Evolutionary conservation across 164 flowering plant genomes (phyloP).

Genomic region (Macadamia integrifolia): DNA sequence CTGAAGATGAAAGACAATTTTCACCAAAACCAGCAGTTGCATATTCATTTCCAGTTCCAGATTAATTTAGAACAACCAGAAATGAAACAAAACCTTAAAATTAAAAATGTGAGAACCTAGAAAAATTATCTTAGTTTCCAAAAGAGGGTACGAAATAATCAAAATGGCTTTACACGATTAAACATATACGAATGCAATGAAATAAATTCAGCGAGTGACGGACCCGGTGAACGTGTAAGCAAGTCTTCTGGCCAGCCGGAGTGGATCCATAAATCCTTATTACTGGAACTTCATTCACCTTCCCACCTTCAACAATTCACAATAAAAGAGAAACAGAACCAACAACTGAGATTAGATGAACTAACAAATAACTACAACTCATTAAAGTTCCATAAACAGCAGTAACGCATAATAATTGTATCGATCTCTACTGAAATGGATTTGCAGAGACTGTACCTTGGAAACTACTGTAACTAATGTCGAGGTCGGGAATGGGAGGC

Average conservation of each 20-base stretch:
- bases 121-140: too few relatives aligned
- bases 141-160: too few relatives aligned
- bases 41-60: too few relatives aligned
- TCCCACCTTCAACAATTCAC: constrained; percentile 46
- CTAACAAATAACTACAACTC: neutral
- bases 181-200: too few relatives aligned
- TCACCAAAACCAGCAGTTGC: too few relatives aligned
- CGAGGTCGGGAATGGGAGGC: constrained; percentile 62
- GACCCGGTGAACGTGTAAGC: constrained; percentile 78
- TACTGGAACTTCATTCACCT: constrained; percentile 74
- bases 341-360: neutral
- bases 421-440: neutral
- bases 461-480: constrained; percentile 64
- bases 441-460: constrained; percentile 42
- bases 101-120: too few relatives aligned
- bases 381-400: neutral
- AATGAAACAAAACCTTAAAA: too few relatives aligned
- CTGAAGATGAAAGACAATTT: too few relatives aligned
- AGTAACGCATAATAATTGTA: neutral
- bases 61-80: too few relatives aligned
- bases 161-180: too few relatives aligned
- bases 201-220: constrained; percentile 5
- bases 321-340: neutral
- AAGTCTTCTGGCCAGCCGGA: constrained; percentile 79
- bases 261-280: constrained; percentile 78